Base-by-base conservation (phyloP, 176 grass and related monocot species). In the Carex pumila region DNA sequence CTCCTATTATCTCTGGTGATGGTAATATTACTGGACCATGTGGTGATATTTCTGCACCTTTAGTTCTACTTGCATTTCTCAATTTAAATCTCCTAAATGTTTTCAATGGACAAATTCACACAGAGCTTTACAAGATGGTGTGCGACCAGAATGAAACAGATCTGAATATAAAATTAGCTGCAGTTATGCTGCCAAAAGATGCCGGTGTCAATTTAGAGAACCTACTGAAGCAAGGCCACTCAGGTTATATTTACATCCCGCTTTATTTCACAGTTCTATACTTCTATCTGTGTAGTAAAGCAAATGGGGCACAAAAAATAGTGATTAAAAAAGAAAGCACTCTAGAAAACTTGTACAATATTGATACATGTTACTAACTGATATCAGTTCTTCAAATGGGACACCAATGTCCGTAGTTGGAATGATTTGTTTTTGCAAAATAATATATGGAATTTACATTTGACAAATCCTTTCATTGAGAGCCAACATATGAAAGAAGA, bases 51-150 rank as follows among this genome's bases (percentile, higher is more conserved):
- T 57, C 50, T 77, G 21, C 50, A 77, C 47, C 17, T 55, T 32
- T 32, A 29, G 10, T 56, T 77, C 15, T 13, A 14, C 31, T 76
- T 45, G 8, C 58, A 79, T n/a, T 34, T 65, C 57, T 56, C 31
- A 62, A 18, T 65, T 54, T 77, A 52, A 21, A 47, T 6, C 29
- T 66, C n/a, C 64, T 47, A 31, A 67, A 54, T 65, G 22, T 67
- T 83, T 83, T 65, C 64, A 66, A 39, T 80, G 54, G 6, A 14
- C 25, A 30, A 32, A 19, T 61, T 32, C 70, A 31, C 91, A 75
- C 91, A 98, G 96, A 98, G 77, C 81, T 98, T 73, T 98, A 98
- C 89, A 98, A 98, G 89, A 98, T 98, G 96, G 91, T 98, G 59
- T 98, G 96, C 47, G 96, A 90, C 53, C 29, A 36, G 71, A 92